Evolutionary conservation across 495 filamentous ascomycete species (phyloP).

Genomic region (Penicillium nucicola): DNA sequence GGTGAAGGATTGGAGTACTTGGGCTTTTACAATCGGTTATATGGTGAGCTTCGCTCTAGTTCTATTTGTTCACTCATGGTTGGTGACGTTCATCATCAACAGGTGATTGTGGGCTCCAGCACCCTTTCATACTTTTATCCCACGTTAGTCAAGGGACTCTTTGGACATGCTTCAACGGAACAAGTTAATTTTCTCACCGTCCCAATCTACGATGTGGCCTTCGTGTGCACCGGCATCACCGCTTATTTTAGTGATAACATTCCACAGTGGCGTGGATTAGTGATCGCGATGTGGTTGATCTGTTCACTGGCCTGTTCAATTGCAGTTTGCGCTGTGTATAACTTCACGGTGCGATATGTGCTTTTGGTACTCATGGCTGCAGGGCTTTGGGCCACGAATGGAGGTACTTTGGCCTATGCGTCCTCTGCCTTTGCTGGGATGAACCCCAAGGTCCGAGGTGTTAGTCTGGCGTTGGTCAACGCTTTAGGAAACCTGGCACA

Average conservation of each 20-base stretch:
- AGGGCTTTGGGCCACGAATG: constrained; percentile 47
- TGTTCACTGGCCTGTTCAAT: constrained; percentile 41
- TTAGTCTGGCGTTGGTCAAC: constrained; percentile 48
- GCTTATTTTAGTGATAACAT: constrained; percentile 33
- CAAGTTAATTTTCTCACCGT: constrained; percentile 35
- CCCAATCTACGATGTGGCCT: constrained; percentile 42
- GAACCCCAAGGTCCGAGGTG: constrained; percentile 30
- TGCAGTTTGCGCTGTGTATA: constrained; percentile 38
- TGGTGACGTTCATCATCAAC: neutral
- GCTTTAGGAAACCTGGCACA: constrained; percentile 48
- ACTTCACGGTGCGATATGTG: constrained; percentile 47
- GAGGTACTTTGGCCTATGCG: constrained; percentile 40
- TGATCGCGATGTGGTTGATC: constrained; percentile 35
- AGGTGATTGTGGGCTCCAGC: constrained; percentile 37
- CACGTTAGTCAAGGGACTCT: constrained; percentile 43
- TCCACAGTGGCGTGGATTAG: constrained; percentile 22
- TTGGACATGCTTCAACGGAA: constrained; percentile 38
- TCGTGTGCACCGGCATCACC: constrained; percentile 34
- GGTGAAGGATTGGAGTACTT: constrained; percentile 20
- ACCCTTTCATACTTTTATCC: constrained; percentile 53
- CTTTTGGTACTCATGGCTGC: constrained; percentile 51
- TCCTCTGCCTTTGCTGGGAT: constrained; percentile 40
- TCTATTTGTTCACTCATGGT: neutral
- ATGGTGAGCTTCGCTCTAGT: constrained; percentile 14
- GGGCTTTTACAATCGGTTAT: constrained; percentile 29